Conservation (phyloP, 768 basidiomycete genomes). For the Steccherinum ochraceum region DNA sequence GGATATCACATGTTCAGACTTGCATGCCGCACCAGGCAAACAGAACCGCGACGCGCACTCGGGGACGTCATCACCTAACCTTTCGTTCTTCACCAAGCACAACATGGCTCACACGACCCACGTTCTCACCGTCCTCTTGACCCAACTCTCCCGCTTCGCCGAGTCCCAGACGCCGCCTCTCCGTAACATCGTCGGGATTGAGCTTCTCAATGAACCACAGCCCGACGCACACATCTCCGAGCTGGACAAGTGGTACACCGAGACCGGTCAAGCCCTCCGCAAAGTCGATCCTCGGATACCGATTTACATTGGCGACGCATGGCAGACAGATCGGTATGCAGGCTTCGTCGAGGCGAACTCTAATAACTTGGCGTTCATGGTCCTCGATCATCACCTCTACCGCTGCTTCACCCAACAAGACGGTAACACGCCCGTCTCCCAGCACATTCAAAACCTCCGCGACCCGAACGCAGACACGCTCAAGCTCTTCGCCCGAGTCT, state of each 20-base stretch:
- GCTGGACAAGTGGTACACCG: slow-evolving; percentile 59
- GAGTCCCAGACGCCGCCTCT: slow-evolving; percentile 28
- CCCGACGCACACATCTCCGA: slow-evolving; percentile 32
- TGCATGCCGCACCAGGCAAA: slow-evolving; percentile 71
- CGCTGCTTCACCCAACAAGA: slow-evolving; percentile 70
- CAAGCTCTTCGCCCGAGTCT: slow-evolving; percentile 31
- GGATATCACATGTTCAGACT: slow-evolving; percentile 38
- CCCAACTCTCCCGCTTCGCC: slow-evolving; percentile 29
- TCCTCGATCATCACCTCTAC: slow-evolving; percentile 80
- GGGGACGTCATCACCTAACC: slow-evolving; percentile 44
- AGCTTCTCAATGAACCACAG: slow-evolving; percentile 56
- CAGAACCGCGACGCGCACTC: slow-evolving; percentile 66
- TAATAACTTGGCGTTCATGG: slow-evolving; percentile 31
- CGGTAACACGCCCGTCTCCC: slow-evolving; percentile 40
- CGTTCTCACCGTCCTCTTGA: slow-evolving; percentile 39
- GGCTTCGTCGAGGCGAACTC: slow-evolving; percentile 35
- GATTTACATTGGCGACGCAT: slow-evolving; percentile 70
- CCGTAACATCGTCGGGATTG: slow-evolving; percentile 46
- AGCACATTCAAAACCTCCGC: slow-evolving; percentile 46
- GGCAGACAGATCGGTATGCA: slow-evolving; percentile 63
- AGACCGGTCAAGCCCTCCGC: slow-evolving; percentile 48
- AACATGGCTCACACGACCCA: slow-evolving; percentile 43
- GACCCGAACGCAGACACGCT: slow-evolving; percentile 34
- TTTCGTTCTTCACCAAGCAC: slow-evolving; percentile 43
- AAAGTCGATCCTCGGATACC: slow-evolving; percentile 50